Evolutionary conservation across 2,329 filamentous ascomycete species (phyloP).

Genomic region (Trichophyton simii): DNA sequence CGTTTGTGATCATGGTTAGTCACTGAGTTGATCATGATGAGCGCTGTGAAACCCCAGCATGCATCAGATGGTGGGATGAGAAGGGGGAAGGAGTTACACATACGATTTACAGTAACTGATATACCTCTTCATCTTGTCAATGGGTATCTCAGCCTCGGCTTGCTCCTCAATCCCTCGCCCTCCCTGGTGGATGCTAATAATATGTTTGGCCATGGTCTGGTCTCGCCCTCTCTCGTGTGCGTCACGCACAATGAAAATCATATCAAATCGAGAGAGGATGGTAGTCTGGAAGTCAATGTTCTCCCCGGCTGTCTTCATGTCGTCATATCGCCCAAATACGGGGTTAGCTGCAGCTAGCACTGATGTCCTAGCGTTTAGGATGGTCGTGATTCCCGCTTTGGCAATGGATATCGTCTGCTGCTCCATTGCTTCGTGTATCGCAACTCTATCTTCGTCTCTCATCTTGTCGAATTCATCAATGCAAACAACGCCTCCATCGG

Average conservation of each 20-base stretch:
- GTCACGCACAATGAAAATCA: conserved; percentile 98
- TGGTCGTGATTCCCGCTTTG: conserved; percentile 96
- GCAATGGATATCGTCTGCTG: conserved; percentile 99
- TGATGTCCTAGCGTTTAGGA: conserved; percentile 88
- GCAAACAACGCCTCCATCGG: conserved; percentile 91
- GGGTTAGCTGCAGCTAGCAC: conserved; percentile 93
- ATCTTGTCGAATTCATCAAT: conserved; percentile 99
- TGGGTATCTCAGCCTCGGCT: conserved; percentile 72
- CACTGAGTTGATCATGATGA: background rate
- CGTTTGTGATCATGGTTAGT: background rate
- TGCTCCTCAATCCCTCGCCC: conserved; percentile 70
- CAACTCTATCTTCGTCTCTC: conserved; percentile 93
- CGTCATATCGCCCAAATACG: conserved; percentile 94
- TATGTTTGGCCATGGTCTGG: conserved; percentile 87
- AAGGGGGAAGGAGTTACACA: conserved; percentile 26
- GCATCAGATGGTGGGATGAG: conserved; percentile 11
- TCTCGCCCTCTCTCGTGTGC: conserved; percentile 84
- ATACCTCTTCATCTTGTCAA: conserved; percentile 96
- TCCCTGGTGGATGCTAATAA: conserved; percentile 95
- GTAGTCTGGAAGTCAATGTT: conserved; percentile 99
- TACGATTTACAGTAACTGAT: conserved; percentile 94
- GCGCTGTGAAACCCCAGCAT: conserved; percentile 20
- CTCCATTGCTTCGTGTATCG: conserved; percentile 99
- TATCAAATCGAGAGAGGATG: conserved; percentile 94
- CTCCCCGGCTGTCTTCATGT: conserved; percentile 92